Evolutionary conservation across 345 rosid genomes (phyloP), one percentile per base, ranked within the genome.

Genomic region (Eutrema japonicum): DNA sequence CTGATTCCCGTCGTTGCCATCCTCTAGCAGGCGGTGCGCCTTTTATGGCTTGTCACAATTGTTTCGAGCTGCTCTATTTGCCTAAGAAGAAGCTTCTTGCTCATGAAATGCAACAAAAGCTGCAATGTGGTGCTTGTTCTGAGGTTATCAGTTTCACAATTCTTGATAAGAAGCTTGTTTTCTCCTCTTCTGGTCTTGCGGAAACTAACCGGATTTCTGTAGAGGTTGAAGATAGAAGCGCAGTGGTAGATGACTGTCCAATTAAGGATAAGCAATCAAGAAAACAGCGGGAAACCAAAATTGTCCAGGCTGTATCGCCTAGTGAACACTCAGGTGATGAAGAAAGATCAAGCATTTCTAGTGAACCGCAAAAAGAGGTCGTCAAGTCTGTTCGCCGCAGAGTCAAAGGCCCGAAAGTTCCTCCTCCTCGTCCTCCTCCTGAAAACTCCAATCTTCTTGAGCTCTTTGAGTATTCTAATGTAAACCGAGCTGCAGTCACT

Each of bases 21-120:
- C 85, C 96, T 42, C 56, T 88, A 36, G 87, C 79, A 8, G 87
- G 90, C 0, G 94, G 89, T 68, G 86, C 90, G 3, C 94, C 94
- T 5, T 88, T 90, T 77, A 18, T 88, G 13, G 80, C 79, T 4
- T 90, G 96, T 74, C 79, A 73, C 32, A 82, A 61, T 63, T 90
- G 92, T 83, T 86, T 80, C 54, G 89, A 82, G 74, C 64, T 87
- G 38, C 83, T 90, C 14, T 77, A 78, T 72, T 48, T 90, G 63
- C 92, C 92, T 48, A 83, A 69, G 62, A 79, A 78, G 62, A 71
- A 81, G 58, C 75, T 73, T 65, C 69, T 75, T 50, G 64, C 26
- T 70, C 76, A 66, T 11, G 80, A 75, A 10, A 70, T 48, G 48
- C 80, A 70, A 49, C 82, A 71, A 49, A 87, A 82, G 79, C 62